Evolutionary conservation across 371 early-diverging fungal species (phyloP).

Genomic region (Rhizopus arrhizus): DNA sequence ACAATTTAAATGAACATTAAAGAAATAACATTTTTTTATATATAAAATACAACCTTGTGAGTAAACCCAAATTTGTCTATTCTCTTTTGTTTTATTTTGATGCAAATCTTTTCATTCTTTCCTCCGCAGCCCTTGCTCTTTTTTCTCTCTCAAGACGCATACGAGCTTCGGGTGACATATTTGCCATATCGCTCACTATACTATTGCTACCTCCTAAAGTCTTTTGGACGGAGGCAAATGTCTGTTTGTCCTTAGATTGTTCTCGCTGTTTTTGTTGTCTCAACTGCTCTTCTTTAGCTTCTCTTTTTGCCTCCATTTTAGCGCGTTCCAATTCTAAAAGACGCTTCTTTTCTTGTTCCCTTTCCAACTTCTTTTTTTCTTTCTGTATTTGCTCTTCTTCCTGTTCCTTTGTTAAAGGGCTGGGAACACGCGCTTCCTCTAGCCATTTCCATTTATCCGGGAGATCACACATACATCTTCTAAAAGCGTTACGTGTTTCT

Average conservation of each 20-base stretch:
- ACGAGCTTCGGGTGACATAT: constrained; percentile 76
- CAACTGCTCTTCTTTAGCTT: constrained; percentile 45
- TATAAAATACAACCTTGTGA: too few species aligned
- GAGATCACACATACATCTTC: constrained; percentile 67
- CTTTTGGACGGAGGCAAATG: constrained; percentile 24
- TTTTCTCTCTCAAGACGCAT: constrained; percentile 83
- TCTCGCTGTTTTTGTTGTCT: constrained; percentile 33
- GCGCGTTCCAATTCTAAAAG: constrained; percentile 33
- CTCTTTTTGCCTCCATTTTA: constrained; percentile 28
- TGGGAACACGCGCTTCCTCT: constrained; percentile 69
- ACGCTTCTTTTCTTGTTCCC: constrained; percentile 53
- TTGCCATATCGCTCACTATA: constrained; percentile 31
- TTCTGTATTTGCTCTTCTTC: constrained; percentile 66
- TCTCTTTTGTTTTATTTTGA: not conserved
- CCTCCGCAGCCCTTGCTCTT: constrained; percentile 80
- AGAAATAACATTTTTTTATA: too few species aligned
- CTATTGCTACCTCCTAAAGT: constrained; percentile 22
- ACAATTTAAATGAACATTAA: too few species aligned
- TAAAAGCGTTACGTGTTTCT: constrained; percentile 77
- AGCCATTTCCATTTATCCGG: constrained; percentile 74
- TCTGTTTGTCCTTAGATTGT: constrained; percentile 31
- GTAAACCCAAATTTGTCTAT: too few species aligned
- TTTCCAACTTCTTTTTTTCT: constrained; percentile 64
- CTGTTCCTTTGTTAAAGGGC: constrained; percentile 76
- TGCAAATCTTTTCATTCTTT: constrained; percentile 49